phyloP scores from a whole-genome alignment of 2,329 filamentous ascomycete genomes.

The Trichophyton equinum region DNA sequence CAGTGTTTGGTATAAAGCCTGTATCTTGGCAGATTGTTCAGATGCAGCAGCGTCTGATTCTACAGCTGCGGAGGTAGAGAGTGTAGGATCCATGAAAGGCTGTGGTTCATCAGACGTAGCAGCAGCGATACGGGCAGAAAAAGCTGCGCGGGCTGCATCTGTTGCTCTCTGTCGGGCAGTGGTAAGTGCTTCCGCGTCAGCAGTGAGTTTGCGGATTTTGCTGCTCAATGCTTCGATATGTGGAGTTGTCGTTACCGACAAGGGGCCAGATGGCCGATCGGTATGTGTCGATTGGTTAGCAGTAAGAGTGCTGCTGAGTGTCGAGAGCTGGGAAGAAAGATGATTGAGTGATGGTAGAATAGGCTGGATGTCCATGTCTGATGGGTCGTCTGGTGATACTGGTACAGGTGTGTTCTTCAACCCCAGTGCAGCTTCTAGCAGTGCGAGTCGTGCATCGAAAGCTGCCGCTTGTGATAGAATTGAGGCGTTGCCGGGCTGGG shows the following conservation, averaged over 20 bases:
- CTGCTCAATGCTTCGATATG: slow-evolving; percentile 34
- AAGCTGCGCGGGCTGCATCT: slow-evolving; percentile 31
- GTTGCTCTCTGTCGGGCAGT: slow-evolving; percentile 32
- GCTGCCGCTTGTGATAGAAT: slow-evolving; percentile 68
- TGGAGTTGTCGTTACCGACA: slow-evolving; percentile 22
- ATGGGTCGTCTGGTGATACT: slow-evolving; percentile 33
- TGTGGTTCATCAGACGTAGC: slow-evolving; percentile 26
- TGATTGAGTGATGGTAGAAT: slow-evolving; percentile 71
- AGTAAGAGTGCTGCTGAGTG: slow-evolving; percentile 45
- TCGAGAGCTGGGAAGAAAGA: slow-evolving; percentile 67
- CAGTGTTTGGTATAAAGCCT: slow-evolving; percentile 77
- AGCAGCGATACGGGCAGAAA: slow-evolving; percentile 26
- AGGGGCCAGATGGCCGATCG: slow-evolving; percentile 22
- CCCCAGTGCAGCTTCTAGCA: slow-evolving; percentile 71
- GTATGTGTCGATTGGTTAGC: background rate
- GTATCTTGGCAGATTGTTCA: slow-evolving; percentile 76
- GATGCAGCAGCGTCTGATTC: slow-evolving; percentile 35
- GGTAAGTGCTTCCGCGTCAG: slow-evolving; percentile 34
- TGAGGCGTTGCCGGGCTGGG: slow-evolving; percentile 27
- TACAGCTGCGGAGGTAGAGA: slow-evolving; percentile 32
- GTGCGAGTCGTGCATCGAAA: slow-evolving; percentile 68
- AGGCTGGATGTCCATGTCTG: slow-evolving; percentile 44
- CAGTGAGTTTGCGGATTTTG: slow-evolving; percentile 33
- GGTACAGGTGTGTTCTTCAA: slow-evolving; percentile 58
- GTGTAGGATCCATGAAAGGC: slow-evolving; percentile 20